A percentile compares a stretch with the other conserved stretches of the same genome.
phyloP scores from a whole-genome alignment of 2,329 filamentous ascomycete genomes.

The Fusarium guadeloupense region DNA sequence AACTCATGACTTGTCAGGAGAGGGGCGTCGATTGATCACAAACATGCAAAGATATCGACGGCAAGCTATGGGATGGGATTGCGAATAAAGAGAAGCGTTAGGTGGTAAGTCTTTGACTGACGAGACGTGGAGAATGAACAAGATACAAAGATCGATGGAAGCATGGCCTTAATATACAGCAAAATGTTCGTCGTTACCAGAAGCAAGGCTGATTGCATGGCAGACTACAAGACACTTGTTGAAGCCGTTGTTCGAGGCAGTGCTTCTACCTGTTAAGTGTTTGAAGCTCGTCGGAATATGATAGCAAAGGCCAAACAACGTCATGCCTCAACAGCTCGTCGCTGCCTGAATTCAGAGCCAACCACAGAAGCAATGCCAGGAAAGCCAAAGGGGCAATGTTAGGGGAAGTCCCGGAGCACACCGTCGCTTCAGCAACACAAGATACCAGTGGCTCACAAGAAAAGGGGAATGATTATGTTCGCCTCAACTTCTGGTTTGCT shows the following conservation, averaged over 20 bases:
- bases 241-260: neutral
- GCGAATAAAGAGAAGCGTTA: no score
- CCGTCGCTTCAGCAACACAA: neutral
- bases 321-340: neutral
- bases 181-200: neutral
- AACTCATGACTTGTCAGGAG: neutral
- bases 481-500: constrained; percentile 16
- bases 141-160: neutral
- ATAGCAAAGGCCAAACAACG: neutral
- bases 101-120: neutral
- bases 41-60: neutral
- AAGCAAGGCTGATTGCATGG: constrained; percentile 11
- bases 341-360: constrained; percentile 14
- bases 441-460: neutral
- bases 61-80: neutral
- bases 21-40: no score
- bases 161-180: neutral
- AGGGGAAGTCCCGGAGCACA: neutral
- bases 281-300: neutral
- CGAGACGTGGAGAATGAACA: neutral
- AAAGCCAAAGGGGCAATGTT: neutral
- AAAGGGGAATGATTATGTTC: neutral
- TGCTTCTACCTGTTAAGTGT: neutral
- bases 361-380: neutral
- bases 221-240: constrained; percentile 3